phyloP scores from a whole-genome alignment of 345 rosid genomes.

The Melastoma malabathricum region DNA sequence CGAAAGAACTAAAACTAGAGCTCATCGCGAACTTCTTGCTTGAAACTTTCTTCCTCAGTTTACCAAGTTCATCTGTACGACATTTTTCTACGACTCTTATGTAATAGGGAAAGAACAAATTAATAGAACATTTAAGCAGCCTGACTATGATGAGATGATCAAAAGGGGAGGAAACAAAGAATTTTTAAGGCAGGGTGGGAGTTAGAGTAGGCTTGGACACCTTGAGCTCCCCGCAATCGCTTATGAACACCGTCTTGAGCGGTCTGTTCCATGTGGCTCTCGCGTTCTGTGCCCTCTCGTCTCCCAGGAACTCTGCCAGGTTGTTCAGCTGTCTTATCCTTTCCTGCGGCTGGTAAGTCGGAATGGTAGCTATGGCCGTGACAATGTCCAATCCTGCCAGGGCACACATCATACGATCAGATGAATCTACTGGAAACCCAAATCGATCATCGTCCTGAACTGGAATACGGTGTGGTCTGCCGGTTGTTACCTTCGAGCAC shows the following conservation, averaged over 20 bases:
- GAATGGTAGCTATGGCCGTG: constrained; percentile 57
- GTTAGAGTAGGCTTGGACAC: constrained; percentile 64
- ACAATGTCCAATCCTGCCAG: constrained; percentile 72
- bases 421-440: too few relatives aligned
- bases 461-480: too few relatives aligned
- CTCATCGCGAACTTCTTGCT: too few relatives aligned
- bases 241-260: constrained; percentile 58
- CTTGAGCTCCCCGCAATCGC: constrained; percentile 69
- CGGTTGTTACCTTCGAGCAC: constrained; percentile 57
- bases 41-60: too few relatives aligned
- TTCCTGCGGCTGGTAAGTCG: constrained; percentile 61
- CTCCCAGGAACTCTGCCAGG: constrained; percentile 64
- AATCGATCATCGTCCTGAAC: too few relatives aligned
- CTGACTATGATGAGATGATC: background rate
- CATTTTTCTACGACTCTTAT: too few relatives aligned
- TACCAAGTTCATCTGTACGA: too few relatives aligned
- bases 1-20: too few relatives aligned
- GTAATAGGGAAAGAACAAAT: too few relatives aligned
- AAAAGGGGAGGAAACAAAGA: background rate
- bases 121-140: background rate
- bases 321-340: constrained; percentile 59
- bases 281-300: constrained; percentile 74
- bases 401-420: background rate
- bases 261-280: constrained; percentile 68
- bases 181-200: constrained; percentile 49